Evolutionary conservation across 805 yeast genomes (phyloP).

Genomic region (Wickerhamiella lipophila): DNA sequence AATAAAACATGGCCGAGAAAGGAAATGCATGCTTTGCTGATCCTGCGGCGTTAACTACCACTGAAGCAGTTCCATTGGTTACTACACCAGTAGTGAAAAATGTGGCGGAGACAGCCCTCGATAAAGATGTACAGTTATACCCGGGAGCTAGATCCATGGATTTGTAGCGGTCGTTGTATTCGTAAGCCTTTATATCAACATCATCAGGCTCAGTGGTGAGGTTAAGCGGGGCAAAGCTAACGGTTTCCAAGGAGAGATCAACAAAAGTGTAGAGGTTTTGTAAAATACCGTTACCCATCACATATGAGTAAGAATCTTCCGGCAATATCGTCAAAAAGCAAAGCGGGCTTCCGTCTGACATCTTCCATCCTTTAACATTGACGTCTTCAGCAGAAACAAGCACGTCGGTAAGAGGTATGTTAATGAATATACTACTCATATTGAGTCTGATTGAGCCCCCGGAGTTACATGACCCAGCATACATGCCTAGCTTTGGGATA

Average conservation of each 20-base stretch:
- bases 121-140: not conserved
- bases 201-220: not conserved
- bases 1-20: not conserved
- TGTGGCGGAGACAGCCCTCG: constrained; percentile 4
- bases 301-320: not conserved
- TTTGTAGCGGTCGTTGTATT: not conserved
- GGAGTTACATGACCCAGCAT: not conserved
- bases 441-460: constrained; percentile 2
- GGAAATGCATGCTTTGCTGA: not conserved
- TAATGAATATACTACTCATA: not conserved
- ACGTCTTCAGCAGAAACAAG: not conserved
- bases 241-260: not conserved
- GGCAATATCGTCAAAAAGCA: constrained; percentile 5
- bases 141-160: constrained; percentile 1
- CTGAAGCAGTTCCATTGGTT: not conserved
- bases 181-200: not conserved
- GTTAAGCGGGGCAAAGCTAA: constrained; percentile 8
- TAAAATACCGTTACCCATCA: constrained; percentile 6
- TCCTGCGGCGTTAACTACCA: not conserved
- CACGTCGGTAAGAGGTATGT: not conserved
- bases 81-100: constrained; percentile 1
- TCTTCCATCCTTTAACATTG: constrained; percentile 1
- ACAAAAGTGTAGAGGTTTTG: constrained; percentile 7
- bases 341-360: constrained; percentile 5
- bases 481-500: constrained; percentile 2